A percentile compares a stretch with the other conserved stretches of the same genome.
Evolutionary conservation across 2,329 filamentous ascomycete species (phyloP).

Genomic region (Cryoendolithus antarcticus): DNA sequence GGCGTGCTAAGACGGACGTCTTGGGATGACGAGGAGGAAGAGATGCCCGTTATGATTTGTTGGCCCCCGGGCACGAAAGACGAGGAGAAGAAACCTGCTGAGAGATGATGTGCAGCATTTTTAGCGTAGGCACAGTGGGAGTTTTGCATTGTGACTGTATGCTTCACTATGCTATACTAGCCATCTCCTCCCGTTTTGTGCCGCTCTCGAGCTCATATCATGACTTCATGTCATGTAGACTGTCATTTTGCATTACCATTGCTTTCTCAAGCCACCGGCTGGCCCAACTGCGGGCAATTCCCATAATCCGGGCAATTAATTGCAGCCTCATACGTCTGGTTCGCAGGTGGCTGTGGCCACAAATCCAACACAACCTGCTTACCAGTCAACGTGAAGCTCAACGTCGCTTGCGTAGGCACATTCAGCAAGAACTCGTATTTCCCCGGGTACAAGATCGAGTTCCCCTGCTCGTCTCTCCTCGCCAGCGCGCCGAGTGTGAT

Average conservation of each 20-base stretch:
- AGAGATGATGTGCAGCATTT: too few species aligned
- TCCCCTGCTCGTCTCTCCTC: constrained; percentile 3
- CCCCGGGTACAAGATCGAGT: constrained; percentile 3
- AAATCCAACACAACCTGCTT: constrained; percentile 1
- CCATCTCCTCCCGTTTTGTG: too few species aligned
- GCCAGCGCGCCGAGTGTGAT: constrained; percentile 1
- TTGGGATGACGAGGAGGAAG: constrained; percentile 4
- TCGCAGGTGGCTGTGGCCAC: constrained; percentile 1
- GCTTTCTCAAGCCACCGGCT: too few species aligned
- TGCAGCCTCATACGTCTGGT: too few species aligned
- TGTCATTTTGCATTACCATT: too few species aligned
- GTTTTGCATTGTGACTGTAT: too few species aligned
- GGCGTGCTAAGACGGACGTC: constrained; percentile 6
- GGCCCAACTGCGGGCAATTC: too few species aligned
- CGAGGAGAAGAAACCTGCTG: constrained; percentile 8
- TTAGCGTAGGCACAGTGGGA: too few species aligned
- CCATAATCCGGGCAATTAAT: too few species aligned
- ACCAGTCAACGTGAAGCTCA: constrained; percentile 3
- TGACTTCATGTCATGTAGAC: too few species aligned
- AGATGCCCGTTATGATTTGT: constrained; percentile 13
- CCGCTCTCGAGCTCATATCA: too few species aligned
- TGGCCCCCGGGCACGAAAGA: constrained; percentile 10
- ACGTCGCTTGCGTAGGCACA: constrained; percentile 1
- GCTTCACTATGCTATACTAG: too few species aligned
- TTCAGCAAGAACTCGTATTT: constrained; percentile 1